phyloP scores from a whole-genome alignment of 2,329 filamentous ascomycete genomes.

The Fusarium torreyae region DNA sequence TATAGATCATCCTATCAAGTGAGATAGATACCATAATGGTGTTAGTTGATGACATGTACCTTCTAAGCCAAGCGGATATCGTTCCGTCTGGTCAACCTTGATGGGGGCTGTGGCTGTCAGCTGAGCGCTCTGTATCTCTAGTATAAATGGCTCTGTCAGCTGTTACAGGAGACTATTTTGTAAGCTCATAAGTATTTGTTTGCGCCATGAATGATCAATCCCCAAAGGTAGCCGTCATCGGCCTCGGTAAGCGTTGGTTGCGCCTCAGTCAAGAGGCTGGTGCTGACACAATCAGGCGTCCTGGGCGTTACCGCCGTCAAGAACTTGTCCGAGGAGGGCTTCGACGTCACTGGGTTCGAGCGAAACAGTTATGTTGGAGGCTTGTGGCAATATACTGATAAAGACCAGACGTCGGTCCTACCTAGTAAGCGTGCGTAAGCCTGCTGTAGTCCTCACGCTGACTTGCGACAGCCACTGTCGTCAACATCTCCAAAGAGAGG shows the following conservation, averaged over 20 bases:
- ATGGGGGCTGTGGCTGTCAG: slow-evolving; percentile 29
- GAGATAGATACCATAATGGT: too few species aligned
- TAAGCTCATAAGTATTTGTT: too few species aligned
- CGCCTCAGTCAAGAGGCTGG: not conserved
- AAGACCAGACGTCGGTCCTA: slow-evolving; percentile 58
- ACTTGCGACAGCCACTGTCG: slow-evolving; percentile 46
- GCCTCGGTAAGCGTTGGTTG: slow-evolving; percentile 43
- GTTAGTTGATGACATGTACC: too few species aligned
- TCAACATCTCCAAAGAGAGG: slow-evolving; percentile 54
- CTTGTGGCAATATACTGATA: slow-evolving; percentile 60
- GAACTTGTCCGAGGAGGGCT: slow-evolving; percentile 60
- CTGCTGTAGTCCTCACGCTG: not conserved
- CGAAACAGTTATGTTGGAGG: slow-evolving; percentile 58
- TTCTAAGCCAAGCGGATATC: slow-evolving; percentile 3
- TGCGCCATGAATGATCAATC: slow-evolving; percentile 27
- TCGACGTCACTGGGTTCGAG: slow-evolving; percentile 61
- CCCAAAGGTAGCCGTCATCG: slow-evolving; percentile 50
- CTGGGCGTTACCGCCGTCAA: slow-evolving; percentile 59
- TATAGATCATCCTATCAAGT: too few species aligned
- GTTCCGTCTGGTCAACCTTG: slow-evolving; percentile 26
- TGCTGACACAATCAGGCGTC: slow-evolving; percentile 46
- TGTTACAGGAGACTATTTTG: not conserved
- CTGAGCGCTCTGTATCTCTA: slow-evolving; percentile 10
- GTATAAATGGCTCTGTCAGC: slow-evolving; percentile 7
- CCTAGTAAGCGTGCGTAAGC: slow-evolving; percentile 43